Base-by-base conservation (phyloP, 441 rosid genomes). In the Pelargonium australe region DNA sequence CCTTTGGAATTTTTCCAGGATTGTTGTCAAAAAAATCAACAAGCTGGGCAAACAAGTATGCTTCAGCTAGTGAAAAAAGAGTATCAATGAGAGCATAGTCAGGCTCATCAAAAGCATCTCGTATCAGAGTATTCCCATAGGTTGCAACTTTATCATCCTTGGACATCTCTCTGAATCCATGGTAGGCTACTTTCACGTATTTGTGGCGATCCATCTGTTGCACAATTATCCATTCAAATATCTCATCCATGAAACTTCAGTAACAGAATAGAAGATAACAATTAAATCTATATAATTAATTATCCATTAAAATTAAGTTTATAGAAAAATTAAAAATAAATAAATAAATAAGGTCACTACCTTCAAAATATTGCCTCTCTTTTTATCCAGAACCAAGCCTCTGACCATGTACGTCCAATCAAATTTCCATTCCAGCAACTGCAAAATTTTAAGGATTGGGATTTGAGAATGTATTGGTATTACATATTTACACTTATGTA, bases 141-240 rank as follows among this genome's bases (percentile, higher is more conserved):
- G 90, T 82, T 60, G 78, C 88, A 76, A 89, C 88, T 87, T 92
- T 95, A 55, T 89, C 96, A 82, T 95, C 97, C 81, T 95, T 95
- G 43, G 90, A 79, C 81, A 95, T 80, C 80, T 95, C 99, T 71
- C 72, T 84, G 79, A 95, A 90, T 72, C 99, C 98, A 80, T 95
- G 99, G 80, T 90, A 92, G n/a, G 99, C 99, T 60, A 95, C 91
- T 83, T 95, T 92, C 67, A 91, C 99, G 72, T 95, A 95, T 76
- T 95, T 95, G 75, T 92, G 98, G 23, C 99, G 87, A 75, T 95
- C 99, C 99, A 92, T 95, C 99, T 11, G 55, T 73, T 28, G 64
- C 73, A 77, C 28, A 78, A 40, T 57, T 37, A 73, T 64, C 40
- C 64, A 71, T 58, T 34, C 51, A 64, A 69, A 49, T 6, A 31